Percentiles rank a stretch among this genome's conserved stretches.
Evolutionary conservation across 2,329 filamentous ascomycete species (phyloP).

Genomic region (Trichoderma gracile): DNA sequence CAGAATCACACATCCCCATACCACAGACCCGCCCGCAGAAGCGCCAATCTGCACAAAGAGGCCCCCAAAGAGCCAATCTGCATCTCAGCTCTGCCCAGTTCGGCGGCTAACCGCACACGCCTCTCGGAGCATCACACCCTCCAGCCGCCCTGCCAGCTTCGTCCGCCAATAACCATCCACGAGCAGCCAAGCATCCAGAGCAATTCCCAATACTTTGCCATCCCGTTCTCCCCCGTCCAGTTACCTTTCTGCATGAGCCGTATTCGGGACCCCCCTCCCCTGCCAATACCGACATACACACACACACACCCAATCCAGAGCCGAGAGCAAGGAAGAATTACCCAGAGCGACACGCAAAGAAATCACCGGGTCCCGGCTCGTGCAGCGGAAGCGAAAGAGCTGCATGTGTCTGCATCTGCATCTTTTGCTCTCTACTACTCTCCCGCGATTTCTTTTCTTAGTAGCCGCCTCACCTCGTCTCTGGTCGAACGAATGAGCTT

Average conservation of each 20-base stretch:
- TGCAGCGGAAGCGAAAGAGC: slow-evolving; percentile 3
- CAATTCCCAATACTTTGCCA: too few relatives aligned
- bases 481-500: slow-evolving; percentile 39
- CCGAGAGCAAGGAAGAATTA: background rate
- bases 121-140: slow-evolving; percentile 23
- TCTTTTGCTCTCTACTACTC: background rate
- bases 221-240: background rate
- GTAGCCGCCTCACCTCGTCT: slow-evolving; percentile 39
- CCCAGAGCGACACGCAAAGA: too few relatives aligned
- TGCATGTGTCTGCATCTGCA: background rate
- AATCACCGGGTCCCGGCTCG: background rate
- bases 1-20: background rate
- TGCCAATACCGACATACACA: background rate
- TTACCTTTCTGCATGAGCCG: background rate
- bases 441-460: slow-evolving; percentile 25
- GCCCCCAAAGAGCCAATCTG: slow-evolving; percentile 15
- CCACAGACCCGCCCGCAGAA: slow-evolving; percentile 13
- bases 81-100: slow-evolving; percentile 7
- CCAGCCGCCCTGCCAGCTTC: slow-evolving; percentile 27
- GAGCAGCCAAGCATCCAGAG: background rate
- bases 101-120: slow-evolving; percentile 22
- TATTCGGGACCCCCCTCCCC: background rate
- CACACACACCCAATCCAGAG: background rate
- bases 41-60: slow-evolving; percentile 13
- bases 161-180: slow-evolving; percentile 8